Conservation (phyloP, 495 filamentous ascomycete genomes). For the Neurospora sp. region DNA sequence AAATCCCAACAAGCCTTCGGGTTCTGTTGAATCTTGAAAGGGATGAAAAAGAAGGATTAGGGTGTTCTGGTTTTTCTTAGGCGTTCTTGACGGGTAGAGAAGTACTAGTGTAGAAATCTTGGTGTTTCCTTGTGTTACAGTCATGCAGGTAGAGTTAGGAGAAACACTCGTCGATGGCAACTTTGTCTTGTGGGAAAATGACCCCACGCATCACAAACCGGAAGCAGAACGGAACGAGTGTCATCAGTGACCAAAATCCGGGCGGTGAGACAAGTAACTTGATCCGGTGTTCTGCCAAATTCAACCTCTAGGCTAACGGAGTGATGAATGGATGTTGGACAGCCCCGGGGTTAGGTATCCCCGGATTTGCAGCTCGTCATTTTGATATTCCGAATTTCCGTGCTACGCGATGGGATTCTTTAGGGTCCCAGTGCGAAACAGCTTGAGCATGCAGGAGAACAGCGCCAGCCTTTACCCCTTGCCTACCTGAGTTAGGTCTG, state of each 20-base stretch:
- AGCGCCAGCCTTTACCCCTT: not conserved
- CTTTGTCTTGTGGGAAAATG: not conserved
- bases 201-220: slow-evolving; percentile 1
- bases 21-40: not conserved
- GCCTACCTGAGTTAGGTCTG: not conserved
- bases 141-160: not conserved
- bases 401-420: not conserved
- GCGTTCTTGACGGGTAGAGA: not conserved
- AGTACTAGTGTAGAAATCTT: not conserved
- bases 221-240: not conserved
- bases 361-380: not conserved
- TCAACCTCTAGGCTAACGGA: not conserved
- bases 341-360: not conserved
- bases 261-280: not conserved
- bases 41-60: not conserved
- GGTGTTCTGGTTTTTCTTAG: not conserved
- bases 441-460: not conserved
- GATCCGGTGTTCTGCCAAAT: not conserved
- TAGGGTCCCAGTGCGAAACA: not conserved
- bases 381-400: not conserved
- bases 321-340: not conserved
- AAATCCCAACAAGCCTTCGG: not conserved
- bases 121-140: not conserved
- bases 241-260: not conserved
- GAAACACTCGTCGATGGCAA: not conserved